Evolutionary conservation across 2,329 filamentous ascomycete species (phyloP), one percentile per base, ranked within the genome.

Genomic region (Peltaster fructicola): DNA sequence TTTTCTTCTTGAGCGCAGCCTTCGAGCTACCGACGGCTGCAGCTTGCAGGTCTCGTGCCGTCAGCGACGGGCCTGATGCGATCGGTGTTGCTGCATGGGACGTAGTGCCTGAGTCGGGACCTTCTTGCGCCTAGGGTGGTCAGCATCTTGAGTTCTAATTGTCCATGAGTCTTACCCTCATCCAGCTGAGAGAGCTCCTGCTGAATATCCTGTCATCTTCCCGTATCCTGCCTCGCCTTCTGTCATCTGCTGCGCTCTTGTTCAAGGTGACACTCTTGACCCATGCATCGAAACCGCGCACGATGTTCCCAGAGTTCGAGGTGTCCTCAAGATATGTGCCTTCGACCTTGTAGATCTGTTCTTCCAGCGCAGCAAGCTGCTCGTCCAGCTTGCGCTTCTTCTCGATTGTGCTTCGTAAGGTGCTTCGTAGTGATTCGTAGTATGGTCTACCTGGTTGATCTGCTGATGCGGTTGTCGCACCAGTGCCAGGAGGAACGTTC

Each of bases 281-380:
- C 56, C 95, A 98, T 48, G 82, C 90, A 51, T 98, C 88, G 51
- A 98, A 98, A 12, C 88, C 88, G 23, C 79, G 82, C 49, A 98
- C 85, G 47, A 98, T 95, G 56, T 98, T 98, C 21, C 88, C 88
- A 11, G 68, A 67, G 40, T 63, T 70, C 8, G 73, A 74, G 4
- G 82, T 90, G 43, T 81, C 81, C 50, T 95, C 85, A 25, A 98
- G 70, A 50, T 98, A 98, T 10, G 73, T 65, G 30, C 73, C 70
- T 51, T 98, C 88, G 43, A 80, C 75, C 35, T 75, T 71, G 46
- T 67, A 72, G 41, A 98, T 95, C 36, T 68, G 65, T 24, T 91
- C 79, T 57, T 98, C 88, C 30, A 73, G 52, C 8, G 35, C 33
- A 6, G 44, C 39, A 9, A 51, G 31, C 23, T 47, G 39, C 12